Evolutionary conservation across 768 basidiomycete species (phyloP).

Genomic region (Leccinum truebloodii): DNA sequence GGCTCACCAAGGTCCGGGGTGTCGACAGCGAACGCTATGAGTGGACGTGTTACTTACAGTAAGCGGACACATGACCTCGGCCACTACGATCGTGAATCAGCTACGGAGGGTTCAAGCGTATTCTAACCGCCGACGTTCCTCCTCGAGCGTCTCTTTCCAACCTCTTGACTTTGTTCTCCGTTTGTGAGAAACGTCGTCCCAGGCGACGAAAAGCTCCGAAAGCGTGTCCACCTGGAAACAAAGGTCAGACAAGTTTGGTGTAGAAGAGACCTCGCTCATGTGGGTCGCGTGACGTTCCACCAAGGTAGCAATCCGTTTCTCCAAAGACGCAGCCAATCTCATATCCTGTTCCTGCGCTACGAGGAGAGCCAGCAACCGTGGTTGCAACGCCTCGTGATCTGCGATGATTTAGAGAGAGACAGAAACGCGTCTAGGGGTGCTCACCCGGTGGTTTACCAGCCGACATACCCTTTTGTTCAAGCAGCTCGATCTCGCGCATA

Average conservation of each 20-base stretch:
- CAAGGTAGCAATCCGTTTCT: conserved; percentile 61
- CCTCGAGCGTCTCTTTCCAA: conserved; percentile 24
- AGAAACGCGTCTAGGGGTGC: conserved; percentile 11
- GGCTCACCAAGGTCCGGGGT: no score
- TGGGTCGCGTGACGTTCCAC: conserved; percentile 72
- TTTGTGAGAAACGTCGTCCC: conserved; percentile 74
- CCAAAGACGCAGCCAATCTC: conserved; percentile 55
- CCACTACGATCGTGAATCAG: no score
- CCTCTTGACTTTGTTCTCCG: conserved; percentile 57
- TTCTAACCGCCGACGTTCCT: no score
- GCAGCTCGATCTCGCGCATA: conserved; percentile 70
- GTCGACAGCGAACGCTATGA: no score
- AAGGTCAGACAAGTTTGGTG: background rate
- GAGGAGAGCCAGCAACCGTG: conserved; percentile 62
- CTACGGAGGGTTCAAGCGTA: no score
- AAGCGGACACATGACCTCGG: no score
- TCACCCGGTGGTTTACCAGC: conserved; percentile 71
- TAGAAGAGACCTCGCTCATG: conserved; percentile 40
- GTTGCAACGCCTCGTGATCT: conserved; percentile 66
- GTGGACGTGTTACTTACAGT: no score
- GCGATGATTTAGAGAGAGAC: conserved; percentile 19
- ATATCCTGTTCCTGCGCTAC: conserved; percentile 61
- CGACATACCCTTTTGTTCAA: conserved; percentile 71
- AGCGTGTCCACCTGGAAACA: conserved; percentile 66
- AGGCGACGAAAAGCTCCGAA: conserved; percentile 81